These are phyloP conservation scores for Daldinia concentrica DNA, from an alignment of 495 filamentous ascomycete genomes.

Conservation along the genomic window DNA sequence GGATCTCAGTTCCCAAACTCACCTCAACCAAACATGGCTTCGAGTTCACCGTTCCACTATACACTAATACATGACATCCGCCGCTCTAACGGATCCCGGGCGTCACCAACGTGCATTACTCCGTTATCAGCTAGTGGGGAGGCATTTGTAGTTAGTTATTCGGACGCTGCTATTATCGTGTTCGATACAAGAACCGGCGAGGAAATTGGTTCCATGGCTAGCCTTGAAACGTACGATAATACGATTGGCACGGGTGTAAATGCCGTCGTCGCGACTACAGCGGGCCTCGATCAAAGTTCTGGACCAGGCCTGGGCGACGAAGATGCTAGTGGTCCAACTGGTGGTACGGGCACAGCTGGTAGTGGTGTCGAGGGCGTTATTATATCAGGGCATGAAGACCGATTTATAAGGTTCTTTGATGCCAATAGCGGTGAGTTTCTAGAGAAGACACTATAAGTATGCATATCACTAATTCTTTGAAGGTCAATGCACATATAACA, in stretches of 20 bases:
- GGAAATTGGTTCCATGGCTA: conserved; percentile 90
- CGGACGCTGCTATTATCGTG: conserved; percentile 87
- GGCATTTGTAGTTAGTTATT: conserved; percentile 91
- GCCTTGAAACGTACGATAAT: conserved; percentile 89
- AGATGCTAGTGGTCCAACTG: conserved; percentile 73
- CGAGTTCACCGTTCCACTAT: conserved; percentile 65
- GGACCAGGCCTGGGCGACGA: conserved; percentile 67
- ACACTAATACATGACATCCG: conserved; percentile 84
- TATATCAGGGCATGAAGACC: conserved; percentile 94
- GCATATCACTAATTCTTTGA: conserved; percentile 45
- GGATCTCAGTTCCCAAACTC: conserved; percentile 89
- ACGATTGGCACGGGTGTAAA: conserved; percentile 87
- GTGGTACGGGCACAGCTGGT: conserved; percentile 65
- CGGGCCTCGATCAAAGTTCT: conserved; percentile 75
- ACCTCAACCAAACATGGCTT: conserved; percentile 85
- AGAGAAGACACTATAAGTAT: neutral
- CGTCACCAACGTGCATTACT: conserved; percentile 90
- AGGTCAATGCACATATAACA: conserved; percentile 99
- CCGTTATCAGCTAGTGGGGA: conserved; percentile 87
- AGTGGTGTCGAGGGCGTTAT: conserved; percentile 89
- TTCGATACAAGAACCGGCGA: conserved; percentile 93
- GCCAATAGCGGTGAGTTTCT: conserved; percentile 90
- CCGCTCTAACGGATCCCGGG: conserved; percentile 67
- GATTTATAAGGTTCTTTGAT: conserved; percentile 95
- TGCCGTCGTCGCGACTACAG: conserved; percentile 86